Conservation (phyloP, 306 rosid species). For the Vachellia pachyceras region DNA sequence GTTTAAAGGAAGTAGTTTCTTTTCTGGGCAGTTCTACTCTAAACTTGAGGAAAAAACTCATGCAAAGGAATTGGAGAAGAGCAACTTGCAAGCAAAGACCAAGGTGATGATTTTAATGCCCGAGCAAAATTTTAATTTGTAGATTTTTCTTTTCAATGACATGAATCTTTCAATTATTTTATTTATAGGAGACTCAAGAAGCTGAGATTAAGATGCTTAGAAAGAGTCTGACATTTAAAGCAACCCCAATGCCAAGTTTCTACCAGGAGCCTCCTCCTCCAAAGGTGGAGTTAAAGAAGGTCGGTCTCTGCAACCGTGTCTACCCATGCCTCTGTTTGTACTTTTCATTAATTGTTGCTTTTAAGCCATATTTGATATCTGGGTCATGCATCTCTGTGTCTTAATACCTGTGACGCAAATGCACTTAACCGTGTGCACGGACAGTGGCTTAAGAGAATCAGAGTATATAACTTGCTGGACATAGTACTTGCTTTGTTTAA, state of each 20-base stretch:
- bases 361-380: not conserved
- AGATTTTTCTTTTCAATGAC: constrained; percentile 30
- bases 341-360: not conserved
- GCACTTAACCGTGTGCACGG: not conserved
- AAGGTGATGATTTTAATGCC: constrained; percentile 65
- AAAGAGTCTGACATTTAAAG: constrained; percentile 69
- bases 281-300: constrained; percentile 74
- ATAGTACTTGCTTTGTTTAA: constrained; percentile 2
- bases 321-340: not conserved
- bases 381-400: not conserved
- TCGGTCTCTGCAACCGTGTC: constrained; percentile 6
- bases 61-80: constrained; percentile 92
- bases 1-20: constrained; percentile 5
- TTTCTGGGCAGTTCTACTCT: constrained; percentile 80
- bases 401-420: constrained; percentile 13
- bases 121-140: constrained; percentile 18
- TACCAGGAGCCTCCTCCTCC: constrained; percentile 85
- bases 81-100: constrained; percentile 82
- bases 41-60: constrained; percentile 97
- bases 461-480: constrained; percentile 24
- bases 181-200: constrained; percentile 80
- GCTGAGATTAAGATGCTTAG: constrained; percentile 77
- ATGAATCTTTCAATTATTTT: constrained; percentile 30
- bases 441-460: constrained; percentile 14
- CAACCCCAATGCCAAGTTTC: constrained; percentile 84